Evolutionary conservation across 2,329 filamentous ascomycete species (phyloP).

Genomic region (Trichothecium sympodiale): DNA sequence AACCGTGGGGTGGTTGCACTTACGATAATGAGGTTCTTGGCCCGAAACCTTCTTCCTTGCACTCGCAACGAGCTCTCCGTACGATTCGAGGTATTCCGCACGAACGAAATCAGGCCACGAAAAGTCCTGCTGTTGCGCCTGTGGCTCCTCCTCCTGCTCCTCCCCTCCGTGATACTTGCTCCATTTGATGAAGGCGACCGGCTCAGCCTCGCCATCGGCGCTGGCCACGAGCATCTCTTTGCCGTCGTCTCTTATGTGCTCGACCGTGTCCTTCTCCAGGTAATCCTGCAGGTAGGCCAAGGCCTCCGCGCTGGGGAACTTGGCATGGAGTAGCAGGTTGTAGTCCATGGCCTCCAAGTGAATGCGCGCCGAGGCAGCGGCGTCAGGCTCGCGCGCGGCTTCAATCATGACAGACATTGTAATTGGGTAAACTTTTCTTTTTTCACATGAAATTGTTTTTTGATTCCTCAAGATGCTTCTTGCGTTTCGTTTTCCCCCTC

Average conservation of each 20-base stretch:
- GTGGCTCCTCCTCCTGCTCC: constrained; percentile 7
- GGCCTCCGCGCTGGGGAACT: constrained; percentile 23
- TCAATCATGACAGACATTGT: constrained; percentile 16
- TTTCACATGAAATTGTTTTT: too few relatives aligned
- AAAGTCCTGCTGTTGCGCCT: constrained; percentile 10
- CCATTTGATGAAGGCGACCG: constrained; percentile 26
- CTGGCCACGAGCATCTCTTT: constrained; percentile 23
- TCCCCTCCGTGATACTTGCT: constrained; percentile 13
- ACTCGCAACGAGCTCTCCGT: constrained; percentile 17
- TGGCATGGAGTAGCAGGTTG: constrained; percentile 26
- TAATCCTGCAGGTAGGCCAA: constrained; percentile 17
- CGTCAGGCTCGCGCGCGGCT: constrained; percentile 14
- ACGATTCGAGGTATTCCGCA: constrained; percentile 20
- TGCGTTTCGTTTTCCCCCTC: too few relatives aligned
- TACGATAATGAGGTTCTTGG: constrained; percentile 21
- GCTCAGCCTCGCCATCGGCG: constrained; percentile 14
- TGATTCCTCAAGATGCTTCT: too few relatives aligned
- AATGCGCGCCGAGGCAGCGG: constrained; percentile 15
- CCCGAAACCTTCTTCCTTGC: constrained; percentile 20
- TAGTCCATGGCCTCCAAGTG: constrained; percentile 27
- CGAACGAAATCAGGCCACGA: constrained; percentile 18
- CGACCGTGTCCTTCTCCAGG: constrained; percentile 18
- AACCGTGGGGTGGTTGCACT: too few relatives aligned
- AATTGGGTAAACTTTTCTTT: background rate
- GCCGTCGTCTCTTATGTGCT: constrained; percentile 14